Conservation (phyloP, 2,329 filamentous ascomycete genomes). For the Fusarium cyanostomum region DNA sequence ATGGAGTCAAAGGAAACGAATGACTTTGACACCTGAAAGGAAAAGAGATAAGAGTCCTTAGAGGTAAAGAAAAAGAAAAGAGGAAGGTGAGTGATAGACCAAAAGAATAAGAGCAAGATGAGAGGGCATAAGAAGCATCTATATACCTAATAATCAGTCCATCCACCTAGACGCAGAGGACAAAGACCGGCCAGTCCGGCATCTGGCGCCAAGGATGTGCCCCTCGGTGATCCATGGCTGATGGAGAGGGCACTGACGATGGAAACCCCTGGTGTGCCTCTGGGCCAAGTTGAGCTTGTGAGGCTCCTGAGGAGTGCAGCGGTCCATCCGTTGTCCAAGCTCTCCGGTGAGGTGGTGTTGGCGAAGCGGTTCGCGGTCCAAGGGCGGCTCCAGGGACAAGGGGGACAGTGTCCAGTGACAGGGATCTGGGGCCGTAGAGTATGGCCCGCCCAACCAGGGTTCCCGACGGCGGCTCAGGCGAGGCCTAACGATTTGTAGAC, state of each 20-base stretch:
- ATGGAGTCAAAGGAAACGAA: constrained; percentile 63
- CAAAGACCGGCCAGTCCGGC: constrained; percentile 34
- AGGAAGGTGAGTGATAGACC: constrained; percentile 40
- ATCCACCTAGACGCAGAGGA: constrained; percentile 14
- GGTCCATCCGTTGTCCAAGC: constrained; percentile 35
- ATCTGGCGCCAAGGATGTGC: constrained; percentile 34
- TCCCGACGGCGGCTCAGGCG: constrained; percentile 27
- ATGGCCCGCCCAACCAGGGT: constrained; percentile 24
- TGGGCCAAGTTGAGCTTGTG: constrained; percentile 13
- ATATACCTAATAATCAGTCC: constrained; percentile 41
- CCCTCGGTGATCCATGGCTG: constrained; percentile 25
- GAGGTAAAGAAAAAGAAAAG: constrained; percentile 41
- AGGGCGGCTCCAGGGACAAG: constrained; percentile 36
- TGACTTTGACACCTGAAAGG: constrained; percentile 58
- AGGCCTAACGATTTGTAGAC: constrained; percentile 29
- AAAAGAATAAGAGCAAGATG: constrained; percentile 28
- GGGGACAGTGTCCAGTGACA: constrained; percentile 11
- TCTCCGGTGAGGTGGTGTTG: constrained; percentile 40
- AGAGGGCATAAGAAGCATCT: constrained; percentile 40
- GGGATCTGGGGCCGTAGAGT: constrained; percentile 18
- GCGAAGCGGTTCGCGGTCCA: constrained; percentile 29
- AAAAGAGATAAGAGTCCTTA: constrained; percentile 35
- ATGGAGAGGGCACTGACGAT: constrained; percentile 35
- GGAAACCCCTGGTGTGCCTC: constrained; percentile 24
- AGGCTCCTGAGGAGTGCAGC: constrained; percentile 30